phyloP scores from a whole-genome alignment of 495 filamentous ascomycete species.

The Chaetomium cochliodes region DNA sequence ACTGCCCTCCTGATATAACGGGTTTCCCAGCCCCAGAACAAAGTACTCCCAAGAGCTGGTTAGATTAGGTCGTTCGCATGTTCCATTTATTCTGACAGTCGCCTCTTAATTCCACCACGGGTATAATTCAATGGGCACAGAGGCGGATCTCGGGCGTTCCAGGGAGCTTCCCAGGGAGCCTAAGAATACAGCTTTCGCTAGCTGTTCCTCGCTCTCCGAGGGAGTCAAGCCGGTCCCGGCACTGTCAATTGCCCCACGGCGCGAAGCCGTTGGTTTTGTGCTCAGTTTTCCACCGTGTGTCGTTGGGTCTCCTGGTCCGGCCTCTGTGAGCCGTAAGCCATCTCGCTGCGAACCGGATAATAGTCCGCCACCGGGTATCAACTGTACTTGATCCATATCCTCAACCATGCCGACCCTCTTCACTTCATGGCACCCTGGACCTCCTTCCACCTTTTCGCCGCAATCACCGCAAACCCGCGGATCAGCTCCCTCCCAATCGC shows the following conservation, averaged over 20 bases:
- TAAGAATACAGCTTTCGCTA: too few species aligned
- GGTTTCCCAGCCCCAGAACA: background rate
- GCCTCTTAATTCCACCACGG: too few species aligned
- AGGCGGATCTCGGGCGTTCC: too few species aligned
- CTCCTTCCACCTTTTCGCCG: conserved; percentile 45
- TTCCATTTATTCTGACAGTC: too few species aligned
- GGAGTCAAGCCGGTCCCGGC: too few species aligned
- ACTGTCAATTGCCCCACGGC: background rate
- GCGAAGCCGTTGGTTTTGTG: background rate
- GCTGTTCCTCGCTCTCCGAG: too few species aligned
- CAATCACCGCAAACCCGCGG: conserved; percentile 41
- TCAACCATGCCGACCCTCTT: background rate
- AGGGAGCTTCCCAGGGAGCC: too few species aligned
- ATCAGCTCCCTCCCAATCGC: conserved; percentile 42
- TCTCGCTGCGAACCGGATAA: background rate
- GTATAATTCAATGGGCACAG: too few species aligned
- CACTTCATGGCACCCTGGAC: conserved; percentile 33
- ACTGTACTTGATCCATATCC: background rate
- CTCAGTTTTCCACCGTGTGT: background rate
- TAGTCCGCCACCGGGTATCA: conserved; percentile 12
- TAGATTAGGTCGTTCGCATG: too few species aligned
- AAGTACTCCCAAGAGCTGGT: too few species aligned
- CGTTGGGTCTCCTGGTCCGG: background rate
- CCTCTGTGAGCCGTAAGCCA: background rate
- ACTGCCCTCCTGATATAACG: too few species aligned